Percentiles rank a stretch among this genome's conserved stretches.
Evolutionary conservation across 2,329 filamentous ascomycete species (phyloP).

Genomic region (Calycina marina): DNA sequence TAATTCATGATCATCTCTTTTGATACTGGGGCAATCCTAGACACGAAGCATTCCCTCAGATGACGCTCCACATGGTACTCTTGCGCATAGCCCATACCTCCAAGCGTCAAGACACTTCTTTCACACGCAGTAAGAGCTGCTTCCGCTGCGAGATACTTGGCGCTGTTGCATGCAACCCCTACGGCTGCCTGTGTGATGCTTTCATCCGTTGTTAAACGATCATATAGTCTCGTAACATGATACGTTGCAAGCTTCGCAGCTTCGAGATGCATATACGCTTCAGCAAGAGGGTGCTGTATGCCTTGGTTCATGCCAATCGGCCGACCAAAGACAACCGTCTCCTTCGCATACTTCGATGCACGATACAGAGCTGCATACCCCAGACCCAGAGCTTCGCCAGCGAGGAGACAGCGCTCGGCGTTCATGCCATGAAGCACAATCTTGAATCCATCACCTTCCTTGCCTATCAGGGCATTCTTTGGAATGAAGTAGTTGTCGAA

Average conservation of each 20-base stretch:
- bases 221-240: conserved; percentile 49
- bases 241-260: conserved; percentile 51
- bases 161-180: conserved; percentile 52
- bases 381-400: conserved; percentile 65
- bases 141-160: conserved; percentile 56
- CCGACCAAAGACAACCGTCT: conserved; percentile 49
- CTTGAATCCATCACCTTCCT: conserved; percentile 64
- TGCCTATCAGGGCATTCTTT: conserved; percentile 48
- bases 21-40: conserved; percentile 48
- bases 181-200: conserved; percentile 39
- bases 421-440: conserved; percentile 72
- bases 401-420: conserved; percentile 59
- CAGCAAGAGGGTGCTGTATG: conserved; percentile 49
- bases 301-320: conserved; percentile 53
- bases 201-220: conserved; percentile 34
- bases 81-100: conserved; percentile 50
- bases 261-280: conserved; percentile 51
- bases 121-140: conserved; percentile 49
- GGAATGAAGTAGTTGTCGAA: conserved; percentile 66
- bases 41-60: conserved; percentile 49
- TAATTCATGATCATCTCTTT: conserved; percentile 67
- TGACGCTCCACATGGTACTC: conserved; percentile 54
- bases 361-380: conserved; percentile 56
- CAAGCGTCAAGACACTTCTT: conserved; percentile 41
- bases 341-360: conserved; percentile 50